These are phyloP conservation scores for Pseudonitzschia delicatissima DNA, from an alignment of 108 stramenopile species.

Conservation along the genomic window DNA sequence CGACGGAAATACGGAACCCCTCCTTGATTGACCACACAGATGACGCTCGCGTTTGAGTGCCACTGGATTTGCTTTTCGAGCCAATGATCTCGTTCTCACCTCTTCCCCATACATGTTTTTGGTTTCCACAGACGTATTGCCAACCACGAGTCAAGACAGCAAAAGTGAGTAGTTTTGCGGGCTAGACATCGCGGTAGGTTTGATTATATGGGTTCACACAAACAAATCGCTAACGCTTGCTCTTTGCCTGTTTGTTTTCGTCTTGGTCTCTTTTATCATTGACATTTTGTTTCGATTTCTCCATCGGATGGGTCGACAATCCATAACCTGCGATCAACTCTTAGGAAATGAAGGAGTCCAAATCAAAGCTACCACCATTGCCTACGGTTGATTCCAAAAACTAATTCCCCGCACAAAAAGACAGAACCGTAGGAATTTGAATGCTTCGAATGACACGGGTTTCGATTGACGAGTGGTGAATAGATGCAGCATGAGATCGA, in stretches of 20 bases:
- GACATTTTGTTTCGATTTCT: not conserved
- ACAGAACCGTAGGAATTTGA: too few species aligned
- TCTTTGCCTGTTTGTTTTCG: not conserved
- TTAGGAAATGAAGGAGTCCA: constrained; percentile 20
- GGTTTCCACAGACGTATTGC: constrained; percentile 22
- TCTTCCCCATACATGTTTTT: not conserved
- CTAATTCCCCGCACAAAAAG: too few species aligned
- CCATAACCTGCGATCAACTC: not conserved
- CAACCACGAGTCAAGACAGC: constrained; percentile 37
- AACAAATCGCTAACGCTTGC: not conserved
- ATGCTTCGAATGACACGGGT: too few species aligned
- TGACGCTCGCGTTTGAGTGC: too few species aligned
- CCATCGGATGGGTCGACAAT: not conserved
- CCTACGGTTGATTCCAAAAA: not conserved
- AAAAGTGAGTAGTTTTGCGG: constrained; percentile 26
- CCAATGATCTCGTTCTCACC: too few species aligned
- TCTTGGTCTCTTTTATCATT: not conserved
- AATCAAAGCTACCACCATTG: constrained; percentile 16
- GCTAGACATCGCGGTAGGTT: not conserved
- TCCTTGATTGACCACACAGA: too few species aligned
- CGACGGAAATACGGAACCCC: too few species aligned
- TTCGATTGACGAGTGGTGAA: too few species aligned
- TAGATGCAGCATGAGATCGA: too few species aligned
- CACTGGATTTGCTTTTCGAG: too few species aligned
- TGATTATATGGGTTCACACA: not conserved